These are phyloP conservation scores for Podospora bellae-mahoneyi DNA, from an alignment of 495 filamentous ascomycete species.

Conservation along the genomic window DNA sequence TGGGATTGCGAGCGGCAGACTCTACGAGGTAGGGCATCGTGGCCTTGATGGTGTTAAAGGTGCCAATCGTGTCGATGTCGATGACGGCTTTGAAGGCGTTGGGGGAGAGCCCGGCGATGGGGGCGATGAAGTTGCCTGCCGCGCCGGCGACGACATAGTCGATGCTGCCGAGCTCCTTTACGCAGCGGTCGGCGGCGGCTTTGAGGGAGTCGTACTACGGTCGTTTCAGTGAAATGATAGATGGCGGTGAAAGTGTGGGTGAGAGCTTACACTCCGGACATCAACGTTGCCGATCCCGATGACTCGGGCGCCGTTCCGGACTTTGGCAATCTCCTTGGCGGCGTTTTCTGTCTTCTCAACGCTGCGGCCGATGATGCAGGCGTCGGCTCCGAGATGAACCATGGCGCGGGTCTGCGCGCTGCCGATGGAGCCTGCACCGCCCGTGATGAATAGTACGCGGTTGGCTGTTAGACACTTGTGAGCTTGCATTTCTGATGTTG, in stretches of 20 bases:
- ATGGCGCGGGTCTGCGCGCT: slow-evolving; percentile 88
- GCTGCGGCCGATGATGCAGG: slow-evolving; percentile 88
- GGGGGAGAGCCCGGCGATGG: slow-evolving; percentile 71
- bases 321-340: slow-evolving; percentile 76
- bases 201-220: slow-evolving; percentile 60
- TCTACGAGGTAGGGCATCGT: slow-evolving; percentile 72
- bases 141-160: slow-evolving; percentile 97
- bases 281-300: slow-evolving; percentile 82
- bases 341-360: slow-evolving; percentile 80
- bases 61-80: slow-evolving; percentile 92
- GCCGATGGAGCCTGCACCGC: slow-evolving; percentile 90
- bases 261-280: slow-evolving; percentile 56
- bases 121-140: slow-evolving; percentile 92
- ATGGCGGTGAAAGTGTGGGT: background rate
- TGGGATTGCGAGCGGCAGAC: slow-evolving; percentile 62
- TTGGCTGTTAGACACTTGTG: slow-evolving; percentile 50
- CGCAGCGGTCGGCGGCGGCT: slow-evolving; percentile 71
- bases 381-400: slow-evolving; percentile 86
- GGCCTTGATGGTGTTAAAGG: slow-evolving; percentile 92
- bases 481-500: background rate
- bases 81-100: slow-evolving; percentile 96
- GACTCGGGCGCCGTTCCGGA: slow-evolving; percentile 72
- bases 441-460: slow-evolving; percentile 94
- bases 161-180: slow-evolving; percentile 75
- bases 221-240: background rate